Evolutionary conservation across 169 alveolate species (phyloP), one percentile per base, ranked within the genome.

Genomic region (Plasmodium berghei): DNA sequence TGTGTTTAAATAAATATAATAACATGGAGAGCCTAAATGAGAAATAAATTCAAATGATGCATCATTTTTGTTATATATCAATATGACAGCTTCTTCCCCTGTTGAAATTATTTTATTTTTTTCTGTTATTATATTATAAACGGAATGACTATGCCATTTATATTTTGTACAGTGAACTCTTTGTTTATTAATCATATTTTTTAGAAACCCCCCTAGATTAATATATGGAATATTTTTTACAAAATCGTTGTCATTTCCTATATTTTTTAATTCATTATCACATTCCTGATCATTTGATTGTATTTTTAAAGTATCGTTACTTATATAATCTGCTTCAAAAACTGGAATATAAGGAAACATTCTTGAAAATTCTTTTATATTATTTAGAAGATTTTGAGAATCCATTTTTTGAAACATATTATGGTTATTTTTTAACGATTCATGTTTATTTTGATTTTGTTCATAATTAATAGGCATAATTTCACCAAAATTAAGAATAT

Each of bases 141-240:
- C 89, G 24, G 89, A 52, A 26, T 75, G 89, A 10, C 77, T 63
- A 58, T 75, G 89, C 89, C 89, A 75, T 22, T 63, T 75, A 56
- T 75, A 75, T 56, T 48, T 75, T 42, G 62, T 54, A 0, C 48
- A 16, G 18, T 75, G 54, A 5, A 56, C 16, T 69, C 63, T 63
- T 8, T 75, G 74, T 14, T 52, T 20, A 54, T 63, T 58, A 18
- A 75, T 56, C 5, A 75, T 49, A 20, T 62, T 61, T 6, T 75
- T 40, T 12, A 16, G 48, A n/a, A 46, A 12, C 3, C 49, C 10
- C 0, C 52, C 70, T 48, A 75, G 49, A 22, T 48, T 28, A 14
- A 75, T 75, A 45, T 62, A 75, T 2, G 89, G 77, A 34, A 34
- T 28, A 63, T 55, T n/a, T 52, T 45, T 2, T 8, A 26, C n/a